Conservation (phyloP, 2,329 filamentous ascomycete genomes). For the Eutypella sp. region DNA sequence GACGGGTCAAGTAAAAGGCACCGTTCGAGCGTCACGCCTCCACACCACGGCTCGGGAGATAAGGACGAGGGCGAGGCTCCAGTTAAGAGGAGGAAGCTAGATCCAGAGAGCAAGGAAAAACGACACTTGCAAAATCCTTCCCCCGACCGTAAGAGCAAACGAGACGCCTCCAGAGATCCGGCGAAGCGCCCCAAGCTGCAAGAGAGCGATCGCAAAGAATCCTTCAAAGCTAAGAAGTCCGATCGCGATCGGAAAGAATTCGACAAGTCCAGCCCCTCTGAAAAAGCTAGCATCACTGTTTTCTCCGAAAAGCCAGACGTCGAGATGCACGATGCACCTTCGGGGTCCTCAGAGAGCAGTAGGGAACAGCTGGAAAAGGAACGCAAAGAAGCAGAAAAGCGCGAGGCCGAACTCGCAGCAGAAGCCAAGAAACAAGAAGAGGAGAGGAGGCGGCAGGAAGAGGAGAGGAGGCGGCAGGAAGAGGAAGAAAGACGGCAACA, state of each 20-base stretch:
- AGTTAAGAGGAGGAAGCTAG: constrained; percentile 53
- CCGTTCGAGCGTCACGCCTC: constrained; percentile 55
- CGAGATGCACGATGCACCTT: constrained; percentile 48
- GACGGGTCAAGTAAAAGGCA: constrained; percentile 54
- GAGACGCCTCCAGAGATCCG: constrained; percentile 37
- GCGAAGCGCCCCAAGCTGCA: constrained; percentile 24
- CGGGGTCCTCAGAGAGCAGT: constrained; percentile 22
- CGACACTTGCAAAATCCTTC: constrained; percentile 38
- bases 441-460: constrained; percentile 29
- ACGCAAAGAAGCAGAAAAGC: constrained; percentile 30
- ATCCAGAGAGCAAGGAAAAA: constrained; percentile 48
- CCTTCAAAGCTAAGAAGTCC: constrained; percentile 33
- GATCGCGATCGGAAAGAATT: constrained; percentile 38
- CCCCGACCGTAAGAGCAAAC: constrained; percentile 40
- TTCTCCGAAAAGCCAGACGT: constrained; percentile 53
- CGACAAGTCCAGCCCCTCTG: constrained; percentile 34
- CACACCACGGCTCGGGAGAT: constrained; percentile 45
- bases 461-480: constrained; percentile 32
- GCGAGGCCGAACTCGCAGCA: constrained; percentile 21
- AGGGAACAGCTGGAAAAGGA: constrained; percentile 30
- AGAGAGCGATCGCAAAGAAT: constrained; percentile 33
- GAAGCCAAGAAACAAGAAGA: constrained; percentile 27
- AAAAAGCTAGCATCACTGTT: constrained; percentile 49
- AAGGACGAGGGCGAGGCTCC: constrained; percentile 49
- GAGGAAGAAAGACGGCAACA: constrained; percentile 26